These are phyloP conservation scores for Litsea cubeba DNA, from an alignment of 164 flowering plant species.

Conservation along the genomic window DNA sequence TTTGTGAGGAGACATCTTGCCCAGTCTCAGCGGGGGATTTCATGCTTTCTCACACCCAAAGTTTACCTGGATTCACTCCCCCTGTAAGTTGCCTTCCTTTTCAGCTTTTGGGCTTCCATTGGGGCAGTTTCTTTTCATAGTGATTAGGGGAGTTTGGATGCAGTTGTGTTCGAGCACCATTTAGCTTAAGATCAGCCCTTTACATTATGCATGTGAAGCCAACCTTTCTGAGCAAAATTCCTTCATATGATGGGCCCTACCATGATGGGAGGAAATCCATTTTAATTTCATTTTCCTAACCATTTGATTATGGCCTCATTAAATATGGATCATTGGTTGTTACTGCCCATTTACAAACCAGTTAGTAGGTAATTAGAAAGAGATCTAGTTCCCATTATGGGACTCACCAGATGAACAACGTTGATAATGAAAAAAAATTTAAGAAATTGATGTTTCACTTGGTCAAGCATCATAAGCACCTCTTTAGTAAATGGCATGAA, in stretches of 20 bases:
- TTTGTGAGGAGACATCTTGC: slow-evolving; percentile 73
- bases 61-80: slow-evolving; percentile 66
- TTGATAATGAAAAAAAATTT: too few species aligned
- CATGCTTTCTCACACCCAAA: slow-evolving; percentile 61
- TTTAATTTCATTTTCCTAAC: not conserved
- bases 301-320: not conserved
- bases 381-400: not conserved
- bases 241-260: not conserved
- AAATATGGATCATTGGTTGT: not conserved
- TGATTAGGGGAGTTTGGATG: not conserved
- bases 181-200: not conserved
- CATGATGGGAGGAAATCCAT: not conserved
- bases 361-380: not conserved
- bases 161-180: not conserved
- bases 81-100: slow-evolving; percentile 45
- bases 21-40: slow-evolving; percentile 69
- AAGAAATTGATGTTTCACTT: too few species aligned
- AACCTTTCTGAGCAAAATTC: not conserved
- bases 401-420: not conserved
- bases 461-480: too few species aligned
- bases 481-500: not conserved
- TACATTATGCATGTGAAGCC: not conserved
- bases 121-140: not conserved
- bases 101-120: not conserved
- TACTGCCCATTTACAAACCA: not conserved